Conservation (phyloP, 345 rosid genomes). For the Cochlearia excelsa region DNA sequence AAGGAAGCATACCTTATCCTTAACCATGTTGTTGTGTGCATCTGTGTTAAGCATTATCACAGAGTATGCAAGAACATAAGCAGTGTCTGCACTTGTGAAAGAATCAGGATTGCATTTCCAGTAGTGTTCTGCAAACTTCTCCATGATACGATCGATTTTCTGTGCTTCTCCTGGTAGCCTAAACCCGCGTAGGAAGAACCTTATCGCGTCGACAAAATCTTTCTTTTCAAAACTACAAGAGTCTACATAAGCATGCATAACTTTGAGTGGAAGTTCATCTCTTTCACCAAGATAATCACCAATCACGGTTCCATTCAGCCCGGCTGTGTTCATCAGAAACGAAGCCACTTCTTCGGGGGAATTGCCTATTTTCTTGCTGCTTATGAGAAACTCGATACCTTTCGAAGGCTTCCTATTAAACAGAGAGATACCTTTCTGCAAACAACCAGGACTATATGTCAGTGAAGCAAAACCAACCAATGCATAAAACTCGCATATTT, state of each 20-base stretch:
- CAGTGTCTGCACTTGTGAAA: conserved; percentile 94
- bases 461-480: conserved; percentile 14
- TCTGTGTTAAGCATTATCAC: conserved; percentile 98
- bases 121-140: conserved; percentile 94
- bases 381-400: conserved; percentile 83
- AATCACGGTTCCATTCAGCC: conserved; percentile 76
- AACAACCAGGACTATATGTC: conserved; percentile 1
- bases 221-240: conserved; percentile 70
- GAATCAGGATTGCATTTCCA: conserved; percentile 93
- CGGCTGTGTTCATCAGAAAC: conserved; percentile 74
- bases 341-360: conserved; percentile 87
- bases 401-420: conserved; percentile 88
- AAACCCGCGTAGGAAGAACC: conserved; percentile 88
- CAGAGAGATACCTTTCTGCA: conserved; percentile 89
- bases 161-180: conserved; percentile 98
- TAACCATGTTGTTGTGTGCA: conserved; percentile 97
- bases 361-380: conserved; percentile 61
- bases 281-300: conserved; percentile 98
- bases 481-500: neutral
- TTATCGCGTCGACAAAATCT: conserved; percentile 82
- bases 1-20: conserved; percentile 67
- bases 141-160: conserved; percentile 96
- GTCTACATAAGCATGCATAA: conserved; percentile 99
- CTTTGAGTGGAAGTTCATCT: conserved; percentile 81
- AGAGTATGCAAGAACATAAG: conserved; percentile 93